Conservation (phyloP, 1,284 basidiomycete genomes). For the Vanrija pseudolonga region DNA sequence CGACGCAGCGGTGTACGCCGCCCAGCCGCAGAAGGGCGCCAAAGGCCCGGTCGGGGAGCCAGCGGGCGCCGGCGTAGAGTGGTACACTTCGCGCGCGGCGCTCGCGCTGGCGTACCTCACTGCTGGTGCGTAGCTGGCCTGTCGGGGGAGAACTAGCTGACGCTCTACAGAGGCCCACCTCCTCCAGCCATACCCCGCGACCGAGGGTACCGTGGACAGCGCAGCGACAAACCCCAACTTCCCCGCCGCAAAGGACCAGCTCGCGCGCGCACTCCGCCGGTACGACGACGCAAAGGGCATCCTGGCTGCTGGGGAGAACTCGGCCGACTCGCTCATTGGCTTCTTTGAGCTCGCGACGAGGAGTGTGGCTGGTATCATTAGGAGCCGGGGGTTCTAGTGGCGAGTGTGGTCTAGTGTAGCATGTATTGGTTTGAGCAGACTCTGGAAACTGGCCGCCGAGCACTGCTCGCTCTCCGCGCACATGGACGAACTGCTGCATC, state of each 20-base stretch:
- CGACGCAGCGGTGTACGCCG: slow-evolving; percentile 27
- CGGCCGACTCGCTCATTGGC: slow-evolving; percentile 24
- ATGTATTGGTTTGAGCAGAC: too few species aligned
- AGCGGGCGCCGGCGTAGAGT: slow-evolving; percentile 39
- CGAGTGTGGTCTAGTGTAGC: too few species aligned
- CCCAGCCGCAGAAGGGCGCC: slow-evolving; percentile 13
- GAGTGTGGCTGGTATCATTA: slow-evolving; percentile 30
- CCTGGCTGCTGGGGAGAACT: slow-evolving; percentile 23
- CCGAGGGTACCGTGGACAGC: neutral
- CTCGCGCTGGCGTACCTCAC: slow-evolving; percentile 35
- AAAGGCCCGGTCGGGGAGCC: slow-evolving; percentile 38
- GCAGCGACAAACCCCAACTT: slow-evolving; percentile 27
- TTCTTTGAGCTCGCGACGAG: slow-evolving; percentile 30
- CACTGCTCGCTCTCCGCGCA: too few species aligned
- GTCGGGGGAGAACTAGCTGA: neutral
- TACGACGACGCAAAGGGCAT: slow-evolving; percentile 15
- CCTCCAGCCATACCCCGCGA: slow-evolving; percentile 30
- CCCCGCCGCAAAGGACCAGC: slow-evolving; percentile 20
- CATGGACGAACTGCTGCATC: too few species aligned
- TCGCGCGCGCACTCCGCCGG: slow-evolving; percentile 25
- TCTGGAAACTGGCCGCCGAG: too few species aligned
- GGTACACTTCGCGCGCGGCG: slow-evolving; percentile 35
- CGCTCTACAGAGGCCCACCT: slow-evolving; percentile 31
- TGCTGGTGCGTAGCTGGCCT: slow-evolving; percentile 23
- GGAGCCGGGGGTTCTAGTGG: slow-evolving; percentile 32